Percentiles rank a stretch among this genome's conserved stretches.
phyloP scores from a whole-genome alignment of 2,329 filamentous ascomycete genomes.

The Podosphaera fusca region DNA sequence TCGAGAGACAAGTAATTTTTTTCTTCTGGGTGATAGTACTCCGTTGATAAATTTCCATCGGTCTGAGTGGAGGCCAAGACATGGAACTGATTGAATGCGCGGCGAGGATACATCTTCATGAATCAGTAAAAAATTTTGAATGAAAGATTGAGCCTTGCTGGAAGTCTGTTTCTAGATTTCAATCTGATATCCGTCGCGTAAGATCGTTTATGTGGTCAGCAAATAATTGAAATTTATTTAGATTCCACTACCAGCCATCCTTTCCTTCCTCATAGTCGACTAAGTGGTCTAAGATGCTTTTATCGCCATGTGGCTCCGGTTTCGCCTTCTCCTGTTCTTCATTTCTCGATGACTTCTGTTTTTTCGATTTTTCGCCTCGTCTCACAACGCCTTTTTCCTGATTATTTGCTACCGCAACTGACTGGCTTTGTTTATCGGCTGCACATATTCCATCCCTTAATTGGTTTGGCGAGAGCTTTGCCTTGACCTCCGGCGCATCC shows the following conservation, averaged over 20 bases:
- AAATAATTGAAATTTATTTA: not conserved
- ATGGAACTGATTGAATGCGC: too few relatives aligned
- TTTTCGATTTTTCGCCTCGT: not conserved
- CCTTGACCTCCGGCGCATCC: slow-evolving; percentile 17
- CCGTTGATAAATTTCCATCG: too few relatives aligned
- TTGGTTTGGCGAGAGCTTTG: slow-evolving; percentile 36
- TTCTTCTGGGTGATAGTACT: too few relatives aligned
- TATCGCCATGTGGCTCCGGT: not conserved
- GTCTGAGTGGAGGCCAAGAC: too few relatives aligned
- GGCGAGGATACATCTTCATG: too few relatives aligned
- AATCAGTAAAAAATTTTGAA: too few relatives aligned
- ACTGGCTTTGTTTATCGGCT: not conserved
- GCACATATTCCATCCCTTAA: slow-evolving; percentile 8
- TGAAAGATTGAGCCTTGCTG: too few relatives aligned
- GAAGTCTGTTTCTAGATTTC: not conserved
- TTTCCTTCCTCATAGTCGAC: slow-evolving; percentile 3
- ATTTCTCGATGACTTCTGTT: not conserved
- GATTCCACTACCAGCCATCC: not conserved
- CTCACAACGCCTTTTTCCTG: not conserved
- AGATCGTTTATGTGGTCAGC: not conserved
- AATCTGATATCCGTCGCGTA: not conserved
- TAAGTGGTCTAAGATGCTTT: slow-evolving; percentile 2
- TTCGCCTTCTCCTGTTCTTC: not conserved
- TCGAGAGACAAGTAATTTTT: too few relatives aligned
- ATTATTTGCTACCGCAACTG: not conserved